Percentiles rank a stretch among this genome's conserved stretches.
These are phyloP conservation scores for Pichia sp. DNA, from an alignment of 1,139 yeast genomes.

Conservation along the genomic window DNA sequence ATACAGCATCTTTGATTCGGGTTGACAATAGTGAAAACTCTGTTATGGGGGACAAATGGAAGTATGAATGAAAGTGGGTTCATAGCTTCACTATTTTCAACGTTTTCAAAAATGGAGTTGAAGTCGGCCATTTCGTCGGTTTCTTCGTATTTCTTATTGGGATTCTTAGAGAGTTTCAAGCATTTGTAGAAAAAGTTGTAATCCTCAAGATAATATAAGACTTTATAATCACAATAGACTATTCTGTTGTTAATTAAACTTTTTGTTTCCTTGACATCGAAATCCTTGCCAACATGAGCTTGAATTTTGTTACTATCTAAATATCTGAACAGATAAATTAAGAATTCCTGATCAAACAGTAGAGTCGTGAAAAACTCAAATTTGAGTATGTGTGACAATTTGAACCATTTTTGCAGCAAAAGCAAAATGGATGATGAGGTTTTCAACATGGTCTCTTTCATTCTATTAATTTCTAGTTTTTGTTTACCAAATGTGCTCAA, in stretches of 20 bases:
- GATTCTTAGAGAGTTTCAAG: constrained; percentile 20
- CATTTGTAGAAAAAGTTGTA: constrained; percentile 28
- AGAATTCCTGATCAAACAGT: constrained; percentile 54
- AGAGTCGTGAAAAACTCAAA: constrained; percentile 70
- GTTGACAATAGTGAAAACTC: constrained; percentile 24
- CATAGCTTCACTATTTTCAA: constrained; percentile 12
- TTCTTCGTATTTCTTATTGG: constrained; percentile 10
- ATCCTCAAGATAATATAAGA: constrained; percentile 26
- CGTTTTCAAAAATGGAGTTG: constrained; percentile 23
- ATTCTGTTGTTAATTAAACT: constrained; percentile 27
- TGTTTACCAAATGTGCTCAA: constrained; percentile 30
- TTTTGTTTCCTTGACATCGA: constrained; percentile 28
- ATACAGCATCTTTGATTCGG: constrained; percentile 45
- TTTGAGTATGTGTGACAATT: constrained; percentile 70
- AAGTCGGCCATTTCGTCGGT: constrained; percentile 18
- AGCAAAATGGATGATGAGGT: constrained; percentile 54
- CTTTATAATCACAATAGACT: constrained; percentile 31
- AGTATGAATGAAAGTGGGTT: constrained; percentile 23
- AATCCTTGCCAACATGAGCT: constrained; percentile 24
- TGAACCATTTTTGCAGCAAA: constrained; percentile 70
- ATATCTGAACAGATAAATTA: constrained; percentile 35
- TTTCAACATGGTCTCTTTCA: constrained; percentile 64
- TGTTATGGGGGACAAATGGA: constrained; percentile 31
- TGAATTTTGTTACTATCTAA: constrained; percentile 35
- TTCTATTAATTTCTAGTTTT: constrained; percentile 51